phyloP scores from a whole-genome alignment of 495 filamentous ascomycete species.

The Xylaria nigripes region DNA sequence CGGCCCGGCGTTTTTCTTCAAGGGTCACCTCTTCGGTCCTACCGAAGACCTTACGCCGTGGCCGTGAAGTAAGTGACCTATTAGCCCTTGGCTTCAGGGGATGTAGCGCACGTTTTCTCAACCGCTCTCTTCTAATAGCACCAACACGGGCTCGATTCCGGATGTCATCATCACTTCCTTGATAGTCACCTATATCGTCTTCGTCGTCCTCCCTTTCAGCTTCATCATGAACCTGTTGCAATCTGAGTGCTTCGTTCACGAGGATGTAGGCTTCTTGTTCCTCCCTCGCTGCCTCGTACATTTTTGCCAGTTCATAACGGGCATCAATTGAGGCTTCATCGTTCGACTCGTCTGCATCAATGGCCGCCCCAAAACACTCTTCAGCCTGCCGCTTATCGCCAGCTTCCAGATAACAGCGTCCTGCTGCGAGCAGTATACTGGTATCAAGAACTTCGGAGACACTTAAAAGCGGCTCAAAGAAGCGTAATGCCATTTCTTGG shows the following conservation, averaged over 20 bases:
- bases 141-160: neutral
- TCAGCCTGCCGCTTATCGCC: slow-evolving; percentile 59
- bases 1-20: slow-evolving; percentile 20
- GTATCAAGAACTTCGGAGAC: slow-evolving; percentile 51
- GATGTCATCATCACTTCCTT: slow-evolving; percentile 5
- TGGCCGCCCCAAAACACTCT: slow-evolving; percentile 61
- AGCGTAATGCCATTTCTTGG: slow-evolving; percentile 59
- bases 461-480: slow-evolving; percentile 59
- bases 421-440: slow-evolving; percentile 60
- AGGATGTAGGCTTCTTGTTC: slow-evolving; percentile 64
- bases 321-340: slow-evolving; percentile 50
- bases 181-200: slow-evolving; percentile 19
- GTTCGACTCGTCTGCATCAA: slow-evolving; percentile 58
- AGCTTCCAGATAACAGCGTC: slow-evolving; percentile 59
- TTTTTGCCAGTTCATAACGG: slow-evolving; percentile 64
- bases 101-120: slow-evolving; percentile 6
- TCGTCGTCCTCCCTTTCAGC: slow-evolving; percentile 37
- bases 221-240: slow-evolving; percentile 40
- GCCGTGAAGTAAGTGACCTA: neutral
- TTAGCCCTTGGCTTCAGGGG: slow-evolving; percentile 8
- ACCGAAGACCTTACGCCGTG: slow-evolving; percentile 21
- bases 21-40: slow-evolving; percentile 21
- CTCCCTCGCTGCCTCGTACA: slow-evolving; percentile 65
- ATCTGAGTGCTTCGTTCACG: slow-evolving; percentile 60
- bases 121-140: neutral